Conservation (phyloP, 1,139 yeast genomes). For the Starmera stellimalicola region DNA sequence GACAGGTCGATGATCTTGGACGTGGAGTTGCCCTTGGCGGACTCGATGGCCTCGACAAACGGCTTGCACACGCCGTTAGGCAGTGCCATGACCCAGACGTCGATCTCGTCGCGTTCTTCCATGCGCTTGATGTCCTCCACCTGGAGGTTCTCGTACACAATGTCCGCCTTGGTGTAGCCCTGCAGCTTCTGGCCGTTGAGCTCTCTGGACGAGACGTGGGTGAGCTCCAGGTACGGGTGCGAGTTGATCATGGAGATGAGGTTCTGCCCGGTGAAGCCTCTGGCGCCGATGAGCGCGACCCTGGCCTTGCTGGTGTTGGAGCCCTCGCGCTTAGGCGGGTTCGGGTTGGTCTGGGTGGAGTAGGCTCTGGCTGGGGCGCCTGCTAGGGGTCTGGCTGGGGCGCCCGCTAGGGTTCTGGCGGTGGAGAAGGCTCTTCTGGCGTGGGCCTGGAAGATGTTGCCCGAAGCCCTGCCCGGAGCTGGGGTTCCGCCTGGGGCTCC, state of each 20-base stretch:
- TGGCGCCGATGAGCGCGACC: constrained; percentile 94
- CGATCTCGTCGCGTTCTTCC: constrained; percentile 72
- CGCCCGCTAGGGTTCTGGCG: constrained; percentile 1
- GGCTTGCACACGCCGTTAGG: constrained; percentile 98
- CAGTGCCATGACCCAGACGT: constrained; percentile 98
- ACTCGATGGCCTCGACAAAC: constrained; percentile 86
- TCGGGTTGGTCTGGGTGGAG: constrained; percentile 47
- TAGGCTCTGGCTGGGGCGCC: constrained; percentile 17
- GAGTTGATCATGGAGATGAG: constrained; percentile 75
- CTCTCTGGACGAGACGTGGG: constrained; percentile 95
- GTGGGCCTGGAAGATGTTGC: constrained; percentile 16
- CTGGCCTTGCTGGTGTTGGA: constrained; percentile 48
- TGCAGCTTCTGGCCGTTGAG: constrained; percentile 76
- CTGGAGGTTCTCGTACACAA: constrained; percentile 77
- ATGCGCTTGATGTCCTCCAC: constrained; percentile 75
- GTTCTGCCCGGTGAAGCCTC: constrained; percentile 96
- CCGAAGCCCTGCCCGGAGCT: constrained; percentile 35
- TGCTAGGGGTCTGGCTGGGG: constrained; percentile 20
- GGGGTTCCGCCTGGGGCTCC: constrained; percentile 30
- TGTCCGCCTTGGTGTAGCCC: constrained; percentile 76
- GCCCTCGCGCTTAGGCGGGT: constrained; percentile 61
- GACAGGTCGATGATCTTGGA: constrained; percentile 87
- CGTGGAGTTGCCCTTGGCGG: constrained; percentile 34
- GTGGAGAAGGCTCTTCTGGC: constrained; percentile 27
- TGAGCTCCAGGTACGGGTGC: constrained; percentile 80